Base-by-base conservation (phyloP, 2,329 filamentous ascomycete genomes). In the Aureobasidium sp. region DNA sequence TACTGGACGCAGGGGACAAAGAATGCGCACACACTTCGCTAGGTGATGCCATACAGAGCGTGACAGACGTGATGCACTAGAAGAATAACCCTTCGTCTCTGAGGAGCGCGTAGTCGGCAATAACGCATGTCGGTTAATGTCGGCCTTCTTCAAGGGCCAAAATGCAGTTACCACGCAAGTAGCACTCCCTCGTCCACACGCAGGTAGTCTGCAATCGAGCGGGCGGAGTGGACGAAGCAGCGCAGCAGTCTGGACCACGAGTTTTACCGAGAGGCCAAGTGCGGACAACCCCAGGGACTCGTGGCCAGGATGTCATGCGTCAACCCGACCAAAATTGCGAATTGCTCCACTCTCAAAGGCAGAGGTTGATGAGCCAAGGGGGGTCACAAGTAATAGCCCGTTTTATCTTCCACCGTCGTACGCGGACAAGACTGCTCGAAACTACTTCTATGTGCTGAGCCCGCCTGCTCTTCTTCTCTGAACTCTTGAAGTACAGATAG, bases 301-400 rank as follows among this genome's bases (percentile, higher is more conserved):
- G 41, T 57, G 53, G 53, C 37, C 53, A 39, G 31, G 27, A 57
- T 57, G 53, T 57, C 53, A 57, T 45, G 41, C 53, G 53, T 57
- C 53, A 25, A 45, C 31, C 17, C 25, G 45, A 48, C 45, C 39
- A 45, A 57, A 45, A 57, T 57, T 57, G 53, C 53, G 53, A 57
- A 57, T 57, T 12, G 53, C 53, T 57, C 53, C 53, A 57, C 53
- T 57, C 14, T 9, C 25, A 17, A 55, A 25, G 12, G 49, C 49
- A 52, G 49, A 22, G 31, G 14, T n/a, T 39, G 49, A 52, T 17
- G 36, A 25, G 51, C 20, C 51, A 55, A 55, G 51, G 51, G 52
- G 53, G 53, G 53, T 57, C 53, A 57, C 53, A 57, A 36, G 53
- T 45, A 36, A 39, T 45, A 57, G 53, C 37, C 37, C 53, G 53